phyloP scores from a whole-genome alignment of 805 yeast genomes.

The Myxozyma kluyveri region DNA sequence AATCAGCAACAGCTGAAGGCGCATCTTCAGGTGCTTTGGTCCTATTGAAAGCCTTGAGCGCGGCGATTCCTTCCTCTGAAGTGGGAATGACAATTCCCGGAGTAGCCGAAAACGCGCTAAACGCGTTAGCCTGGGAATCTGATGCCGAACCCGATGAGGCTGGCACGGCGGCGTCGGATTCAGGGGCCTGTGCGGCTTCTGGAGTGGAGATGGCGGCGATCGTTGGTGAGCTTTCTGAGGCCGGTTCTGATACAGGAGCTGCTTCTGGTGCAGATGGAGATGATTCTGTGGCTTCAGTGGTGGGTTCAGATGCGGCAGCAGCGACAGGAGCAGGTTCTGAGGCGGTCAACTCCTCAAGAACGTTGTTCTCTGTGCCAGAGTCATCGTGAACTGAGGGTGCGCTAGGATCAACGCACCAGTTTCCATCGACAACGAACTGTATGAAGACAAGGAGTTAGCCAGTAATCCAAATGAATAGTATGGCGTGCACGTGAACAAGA shows the following conservation, averaged over 20 bases:
- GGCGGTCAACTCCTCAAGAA: constrained; percentile 38
- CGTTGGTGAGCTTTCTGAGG: constrained; percentile 42
- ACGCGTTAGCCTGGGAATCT: too few species aligned
- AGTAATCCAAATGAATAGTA: not conserved
- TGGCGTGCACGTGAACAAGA: not conserved
- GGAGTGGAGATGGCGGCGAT: constrained; percentile 16
- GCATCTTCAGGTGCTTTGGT: too few species aligned
- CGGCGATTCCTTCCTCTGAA: constrained; percentile 61
- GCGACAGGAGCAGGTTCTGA: not conserved
- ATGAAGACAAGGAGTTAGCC: not conserved
- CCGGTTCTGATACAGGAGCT: constrained; percentile 37
- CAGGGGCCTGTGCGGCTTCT: not conserved
- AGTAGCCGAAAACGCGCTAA: constrained; percentile 33
- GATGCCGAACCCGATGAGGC: too few species aligned
- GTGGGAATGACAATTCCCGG: constrained; percentile 71
- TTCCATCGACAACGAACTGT: constrained; percentile 66
- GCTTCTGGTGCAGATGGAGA: not conserved
- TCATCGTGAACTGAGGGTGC: constrained; percentile 49
- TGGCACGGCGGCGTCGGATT: not conserved
- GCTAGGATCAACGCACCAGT: constrained; percentile 50
- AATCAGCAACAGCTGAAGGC: too few species aligned
- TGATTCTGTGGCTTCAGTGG: constrained; percentile 4
- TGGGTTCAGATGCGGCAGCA: too few species aligned
- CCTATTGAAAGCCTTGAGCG: constrained; percentile 44
- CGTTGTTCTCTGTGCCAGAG: constrained; percentile 54